phyloP scores from a whole-genome alignment of 1,284 basidiomycete genomes.

The Cryptococcus sp. region DNA sequence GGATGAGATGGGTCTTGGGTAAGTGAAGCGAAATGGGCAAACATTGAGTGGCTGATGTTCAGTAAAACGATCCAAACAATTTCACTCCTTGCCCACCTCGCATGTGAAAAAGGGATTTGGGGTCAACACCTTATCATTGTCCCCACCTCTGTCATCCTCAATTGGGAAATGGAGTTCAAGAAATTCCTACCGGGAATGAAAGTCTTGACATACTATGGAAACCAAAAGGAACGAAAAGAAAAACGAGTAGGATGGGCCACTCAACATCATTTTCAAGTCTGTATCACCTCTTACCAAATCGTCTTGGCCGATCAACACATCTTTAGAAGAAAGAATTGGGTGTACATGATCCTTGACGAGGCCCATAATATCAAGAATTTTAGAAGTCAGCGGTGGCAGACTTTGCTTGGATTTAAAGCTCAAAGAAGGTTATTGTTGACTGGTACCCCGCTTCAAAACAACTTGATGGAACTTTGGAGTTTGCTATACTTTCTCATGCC shows the following conservation, averaged over 20 bases:
- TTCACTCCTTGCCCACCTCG: conserved; percentile 82
- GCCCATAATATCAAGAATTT: conserved; percentile 99
- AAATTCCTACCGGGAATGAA: conserved; percentile 95
- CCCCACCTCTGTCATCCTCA: conserved; percentile 89
- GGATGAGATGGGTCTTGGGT: conserved; percentile 90
- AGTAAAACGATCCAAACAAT: conserved; percentile 99
- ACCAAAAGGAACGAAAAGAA: conserved; percentile 85
- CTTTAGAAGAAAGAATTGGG: conserved; percentile 92
- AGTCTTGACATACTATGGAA: conserved; percentile 87
- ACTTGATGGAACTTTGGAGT: conserved; percentile 92
- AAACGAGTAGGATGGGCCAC: conserved; percentile 92
- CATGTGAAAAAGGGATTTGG: conserved; percentile 92
- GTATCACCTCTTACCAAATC: conserved; percentile 91
- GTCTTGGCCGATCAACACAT: conserved; percentile 89
- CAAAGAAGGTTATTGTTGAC: conserved; percentile 83
- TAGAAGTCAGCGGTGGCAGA: conserved; percentile 92
- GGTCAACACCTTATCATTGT: conserved; percentile 95
- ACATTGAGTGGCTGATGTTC: conserved; percentile 10
- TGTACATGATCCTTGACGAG: conserved; percentile 94
- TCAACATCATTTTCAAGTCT: conserved; percentile 89
- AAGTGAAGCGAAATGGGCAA: conserved; percentile 33
- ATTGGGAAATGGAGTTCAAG: conserved; percentile 99
- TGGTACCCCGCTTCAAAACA: conserved; percentile 93
- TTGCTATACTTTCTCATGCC: conserved; percentile 95
- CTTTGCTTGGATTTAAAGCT: conserved; percentile 87